Base-by-base conservation (phyloP, 1,284 basidiomycete genomes). In the Rhodotorula sp. region DNA sequence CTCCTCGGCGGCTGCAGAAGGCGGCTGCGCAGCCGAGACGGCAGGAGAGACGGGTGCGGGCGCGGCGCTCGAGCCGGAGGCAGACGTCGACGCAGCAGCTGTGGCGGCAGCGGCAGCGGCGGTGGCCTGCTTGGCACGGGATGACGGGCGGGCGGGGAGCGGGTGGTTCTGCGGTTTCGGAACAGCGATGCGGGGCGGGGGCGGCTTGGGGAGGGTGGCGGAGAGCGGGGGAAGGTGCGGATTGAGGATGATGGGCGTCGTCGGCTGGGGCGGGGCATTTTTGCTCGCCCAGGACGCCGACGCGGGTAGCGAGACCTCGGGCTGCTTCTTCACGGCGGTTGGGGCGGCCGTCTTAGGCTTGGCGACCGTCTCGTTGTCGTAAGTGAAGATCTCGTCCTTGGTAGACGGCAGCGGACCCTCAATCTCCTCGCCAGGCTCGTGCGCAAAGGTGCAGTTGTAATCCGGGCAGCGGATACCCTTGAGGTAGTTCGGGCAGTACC, bases 341-440 rank as follows among this genome's bases (percentile, higher is more conserved):
- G 56, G 59, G 44, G 53, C n/a, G 19, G 44, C 46, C 66, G 59
- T 34, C 34, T 59, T 39, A 34, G 66, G 51, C 66, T 61, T 67
- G 34, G 54, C 53, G 29, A 36, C 60, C 6, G 57, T 69, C n/a
- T 76, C 74, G 44, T 41, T 66, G 46, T 71, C 62, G 62, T 64
- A 75, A 15, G 74, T 70, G 32, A 73, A 90, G 68, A 95, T 84
- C 81, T 97, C 92, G 80, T 95, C 92, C 82, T 94, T 94, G 17
- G 90, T 94, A 80, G 94, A 50, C 21, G 67, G 70, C 13, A 66
- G 72, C 46, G 62, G 51, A 77, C 91, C 94, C 82, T 99, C 97
- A 69, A 93, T 92, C 81, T 99, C 96, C 78, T 98, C 97, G 32
- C 95, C 96, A 89, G 94, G 96, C 81, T 99, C 97, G 81, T 99